phyloP scores from a whole-genome alignment of 2,329 filamentous ascomycete species.

The Calonectria pteridis region DNA sequence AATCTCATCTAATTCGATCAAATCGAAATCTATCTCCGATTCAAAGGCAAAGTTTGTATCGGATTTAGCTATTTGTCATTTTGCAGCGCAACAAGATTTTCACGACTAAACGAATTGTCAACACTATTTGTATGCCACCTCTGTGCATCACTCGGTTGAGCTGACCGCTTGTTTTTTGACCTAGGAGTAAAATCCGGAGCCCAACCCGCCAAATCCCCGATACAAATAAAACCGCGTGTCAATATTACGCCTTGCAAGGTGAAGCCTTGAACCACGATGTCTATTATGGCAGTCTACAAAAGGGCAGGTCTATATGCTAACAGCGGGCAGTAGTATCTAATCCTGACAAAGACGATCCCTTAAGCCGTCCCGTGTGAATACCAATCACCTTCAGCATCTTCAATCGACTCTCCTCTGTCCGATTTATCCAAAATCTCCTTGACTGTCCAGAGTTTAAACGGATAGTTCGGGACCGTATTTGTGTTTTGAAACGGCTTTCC shows the following conservation, averaged over 20 bases:
- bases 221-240: background rate
- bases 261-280: background rate
- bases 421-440: background rate
- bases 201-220: background rate
- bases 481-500: background rate
- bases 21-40: too few relatives aligned
- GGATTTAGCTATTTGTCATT: too few relatives aligned
- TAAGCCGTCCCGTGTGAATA: background rate
- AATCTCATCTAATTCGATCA: background rate
- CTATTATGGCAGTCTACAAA: background rate
- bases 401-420: background rate
- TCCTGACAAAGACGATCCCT: background rate
- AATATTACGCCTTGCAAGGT: background rate
- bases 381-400: background rate
- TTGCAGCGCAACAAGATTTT: too few relatives aligned
- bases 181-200: background rate
- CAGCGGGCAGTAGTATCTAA: background rate
- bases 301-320: background rate
- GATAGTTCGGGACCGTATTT: background rate
- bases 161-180: too few relatives aligned
- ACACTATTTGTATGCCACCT: too few relatives aligned
- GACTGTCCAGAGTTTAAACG: background rate
- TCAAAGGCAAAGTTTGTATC: too few relatives aligned
- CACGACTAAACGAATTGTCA: too few relatives aligned
- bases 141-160: too few relatives aligned